phyloP scores from a whole-genome alignment of 495 filamentous ascomycete species.

The Haplographium delicatum region DNA sequence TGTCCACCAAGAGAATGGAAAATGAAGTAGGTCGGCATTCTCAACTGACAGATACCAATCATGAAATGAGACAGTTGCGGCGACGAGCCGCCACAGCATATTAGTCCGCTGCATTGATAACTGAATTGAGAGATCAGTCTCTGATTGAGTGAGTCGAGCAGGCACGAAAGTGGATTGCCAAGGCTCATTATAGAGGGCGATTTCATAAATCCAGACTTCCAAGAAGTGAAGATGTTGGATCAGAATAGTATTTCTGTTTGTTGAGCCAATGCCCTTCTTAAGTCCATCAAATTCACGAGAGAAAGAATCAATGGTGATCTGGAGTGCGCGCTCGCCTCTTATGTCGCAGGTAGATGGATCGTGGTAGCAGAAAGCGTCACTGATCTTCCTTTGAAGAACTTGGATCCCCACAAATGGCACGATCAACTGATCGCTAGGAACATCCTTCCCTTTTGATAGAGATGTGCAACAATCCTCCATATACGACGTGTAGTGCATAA shows the following conservation, averaged over 20 bases:
- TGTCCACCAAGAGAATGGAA: constrained; percentile 14
- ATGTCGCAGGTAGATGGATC: constrained; percentile 12
- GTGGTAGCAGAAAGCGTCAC: constrained; percentile 13
- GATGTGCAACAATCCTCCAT: constrained; percentile 13
- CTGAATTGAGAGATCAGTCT: constrained; percentile 9
- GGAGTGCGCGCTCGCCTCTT: constrained; percentile 12
- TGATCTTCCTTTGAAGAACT: constrained; percentile 12
- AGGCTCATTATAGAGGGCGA: constrained; percentile 10
- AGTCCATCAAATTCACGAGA: constrained; percentile 11
- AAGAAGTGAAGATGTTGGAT: constrained; percentile 13
- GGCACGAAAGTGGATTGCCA: constrained; percentile 11
- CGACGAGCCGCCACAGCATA: constrained; percentile 12
- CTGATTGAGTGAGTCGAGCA: constrained; percentile 12
- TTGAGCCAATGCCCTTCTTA: constrained; percentile 13
- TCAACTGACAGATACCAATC: constrained; percentile 11
- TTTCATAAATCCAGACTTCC: constrained; percentile 10
- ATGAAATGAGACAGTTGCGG: constrained; percentile 14
- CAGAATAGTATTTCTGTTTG: constrained; percentile 12
- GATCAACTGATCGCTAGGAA: constrained; percentile 13
- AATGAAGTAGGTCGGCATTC: constrained; percentile 12
- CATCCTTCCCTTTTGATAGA: constrained; percentile 10
- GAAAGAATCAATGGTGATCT: constrained; percentile 12
- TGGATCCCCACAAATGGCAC: constrained; percentile 11
- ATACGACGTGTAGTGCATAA: constrained; percentile 13
- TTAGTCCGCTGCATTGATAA: constrained; percentile 14